Evolutionary conservation across 2,329 filamentous ascomycete species (phyloP).

Genomic region (Bertia moriformis): DNA sequence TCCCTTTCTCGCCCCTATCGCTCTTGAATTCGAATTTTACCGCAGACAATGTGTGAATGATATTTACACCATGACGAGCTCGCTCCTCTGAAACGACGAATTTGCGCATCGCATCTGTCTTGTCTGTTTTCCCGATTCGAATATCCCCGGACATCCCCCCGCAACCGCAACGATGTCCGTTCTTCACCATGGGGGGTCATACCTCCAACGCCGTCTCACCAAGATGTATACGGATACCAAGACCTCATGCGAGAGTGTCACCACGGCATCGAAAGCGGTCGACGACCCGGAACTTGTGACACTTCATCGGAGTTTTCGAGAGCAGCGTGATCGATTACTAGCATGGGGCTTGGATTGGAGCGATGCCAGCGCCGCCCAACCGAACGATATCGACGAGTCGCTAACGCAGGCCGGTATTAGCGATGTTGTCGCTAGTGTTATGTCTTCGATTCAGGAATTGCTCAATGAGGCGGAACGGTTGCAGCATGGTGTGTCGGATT

Average conservation of each 20-base stretch:
- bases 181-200: constrained; percentile 22
- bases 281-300: constrained; percentile 35
- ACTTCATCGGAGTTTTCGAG: constrained; percentile 43
- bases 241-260: constrained; percentile 39
- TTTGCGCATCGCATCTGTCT: too few species aligned
- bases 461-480: constrained; percentile 45
- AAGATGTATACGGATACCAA: constrained; percentile 53
- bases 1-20: too few species aligned
- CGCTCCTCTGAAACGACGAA: too few species aligned
- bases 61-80: too few species aligned
- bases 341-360: constrained; percentile 55
- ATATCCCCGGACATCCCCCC: too few species aligned
- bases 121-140: too few species aligned
- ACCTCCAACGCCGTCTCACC: constrained; percentile 32
- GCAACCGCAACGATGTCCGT: constrained; percentile 27
- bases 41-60: too few species aligned
- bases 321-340: constrained; percentile 47
- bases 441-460: constrained; percentile 48
- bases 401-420: constrained; percentile 46
- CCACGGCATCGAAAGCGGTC: constrained; percentile 24
- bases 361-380: constrained; percentile 37
- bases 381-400: constrained; percentile 47
- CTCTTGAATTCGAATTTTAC: too few species aligned
- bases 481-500: constrained; percentile 24
- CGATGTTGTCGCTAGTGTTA: constrained; percentile 47